phyloP scores from a whole-genome alignment of 2,329 filamentous ascomycete species.

The Elsinoe necatrix region DNA sequence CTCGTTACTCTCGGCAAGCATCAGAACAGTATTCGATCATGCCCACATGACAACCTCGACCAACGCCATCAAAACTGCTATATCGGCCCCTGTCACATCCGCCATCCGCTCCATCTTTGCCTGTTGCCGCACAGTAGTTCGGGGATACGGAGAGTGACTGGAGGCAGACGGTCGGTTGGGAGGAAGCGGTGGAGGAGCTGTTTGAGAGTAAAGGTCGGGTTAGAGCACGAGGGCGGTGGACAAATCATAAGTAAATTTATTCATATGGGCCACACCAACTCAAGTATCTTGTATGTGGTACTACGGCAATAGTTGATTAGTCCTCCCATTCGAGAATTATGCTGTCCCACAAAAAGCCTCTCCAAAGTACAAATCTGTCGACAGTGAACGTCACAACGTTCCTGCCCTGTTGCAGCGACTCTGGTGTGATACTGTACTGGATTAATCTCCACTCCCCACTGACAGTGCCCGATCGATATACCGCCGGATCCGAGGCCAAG shows the following conservation, averaged over 20 bases:
- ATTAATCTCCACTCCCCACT: slow-evolving; percentile 15
- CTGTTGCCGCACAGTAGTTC: background rate
- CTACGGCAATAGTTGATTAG: background rate
- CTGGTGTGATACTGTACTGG: background rate
- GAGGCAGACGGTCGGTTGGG: background rate
- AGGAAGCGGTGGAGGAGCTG: background rate
- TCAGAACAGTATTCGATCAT: slow-evolving; percentile 35
- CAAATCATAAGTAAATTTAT: too few relatives aligned
- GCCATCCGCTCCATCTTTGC: background rate
- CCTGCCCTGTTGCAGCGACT: slow-evolving; percentile 3
- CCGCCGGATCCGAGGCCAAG: slow-evolving; percentile 14
- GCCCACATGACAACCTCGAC: slow-evolving; percentile 25
- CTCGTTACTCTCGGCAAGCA: slow-evolving; percentile 36
- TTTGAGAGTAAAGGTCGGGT: background rate
- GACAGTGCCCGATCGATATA: slow-evolving; percentile 14
- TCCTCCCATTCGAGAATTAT: slow-evolving; percentile 12
- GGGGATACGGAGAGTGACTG: background rate
- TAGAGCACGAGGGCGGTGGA: background rate
- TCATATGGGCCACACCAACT: too few relatives aligned
- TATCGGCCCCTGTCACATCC: background rate
- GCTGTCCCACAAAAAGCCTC: slow-evolving; percentile 16
- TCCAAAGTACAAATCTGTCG: slow-evolving; percentile 27
- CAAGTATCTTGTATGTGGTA: too few relatives aligned
- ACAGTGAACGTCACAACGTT: slow-evolving; percentile 36
- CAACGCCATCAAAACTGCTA: background rate